phyloP scores from a whole-genome alignment of 23 red algal genomes.

The Gracilaria vermiculophylla region DNA sequence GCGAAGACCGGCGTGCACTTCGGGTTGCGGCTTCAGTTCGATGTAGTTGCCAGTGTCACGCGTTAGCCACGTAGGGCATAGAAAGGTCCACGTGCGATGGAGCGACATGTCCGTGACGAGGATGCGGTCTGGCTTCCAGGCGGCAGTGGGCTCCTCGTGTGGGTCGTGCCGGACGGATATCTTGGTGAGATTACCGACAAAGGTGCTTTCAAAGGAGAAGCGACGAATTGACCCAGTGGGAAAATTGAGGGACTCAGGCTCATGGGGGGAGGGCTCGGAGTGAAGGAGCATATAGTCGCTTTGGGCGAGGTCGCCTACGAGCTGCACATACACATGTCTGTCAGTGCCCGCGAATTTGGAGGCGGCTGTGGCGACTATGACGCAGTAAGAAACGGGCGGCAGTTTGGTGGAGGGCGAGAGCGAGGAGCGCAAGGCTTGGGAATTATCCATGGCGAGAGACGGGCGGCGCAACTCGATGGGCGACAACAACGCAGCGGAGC shows the following conservation, averaged over 20 bases:
- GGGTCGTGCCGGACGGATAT: slow-evolving; percentile 50
- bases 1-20: slow-evolving; percentile 36
- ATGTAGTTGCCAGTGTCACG: slow-evolving; percentile 33
- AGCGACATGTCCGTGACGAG: slow-evolving; percentile 36
- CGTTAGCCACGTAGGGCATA: slow-evolving; percentile 27
- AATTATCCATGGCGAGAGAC: neutral
- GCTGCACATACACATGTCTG: slow-evolving; percentile 33
- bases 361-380: slow-evolving; percentile 40
- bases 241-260: slow-evolving; percentile 3
- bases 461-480: neutral
- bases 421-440: neutral
- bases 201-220: slow-evolving; percentile 6
- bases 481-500: neutral
- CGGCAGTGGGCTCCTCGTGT: slow-evolving; percentile 12
- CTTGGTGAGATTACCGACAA: slow-evolving; percentile 60
- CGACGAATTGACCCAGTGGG: slow-evolving; percentile 44
- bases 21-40: slow-evolving; percentile 32
- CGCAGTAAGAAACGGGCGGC: slow-evolving; percentile 25
- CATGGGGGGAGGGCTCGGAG: neutral
- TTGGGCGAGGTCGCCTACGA: slow-evolving; percentile 27
- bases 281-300: slow-evolving; percentile 38
- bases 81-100: slow-evolving; percentile 62
- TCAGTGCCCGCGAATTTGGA: slow-evolving; percentile 47
- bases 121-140: slow-evolving; percentile 60
- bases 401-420: slow-evolving; percentile 11